Conservation (phyloP, 495 filamentous ascomycete genomes). For the Parathielavia appendiculata region DNA sequence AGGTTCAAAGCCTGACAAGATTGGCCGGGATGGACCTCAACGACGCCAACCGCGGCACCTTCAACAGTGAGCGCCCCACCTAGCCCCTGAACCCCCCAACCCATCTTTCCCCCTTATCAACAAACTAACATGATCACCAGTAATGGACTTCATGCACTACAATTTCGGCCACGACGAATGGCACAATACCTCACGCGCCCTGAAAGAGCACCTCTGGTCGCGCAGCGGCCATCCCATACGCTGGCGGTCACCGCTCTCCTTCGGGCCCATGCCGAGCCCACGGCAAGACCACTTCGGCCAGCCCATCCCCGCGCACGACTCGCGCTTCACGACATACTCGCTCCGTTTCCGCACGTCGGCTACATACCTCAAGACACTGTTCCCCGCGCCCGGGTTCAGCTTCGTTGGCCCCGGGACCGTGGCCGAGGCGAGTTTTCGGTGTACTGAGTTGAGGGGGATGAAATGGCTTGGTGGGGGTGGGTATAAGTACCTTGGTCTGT, state of each 20-base stretch:
- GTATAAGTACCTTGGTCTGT: constrained; percentile 52
- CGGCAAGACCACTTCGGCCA: constrained; percentile 37
- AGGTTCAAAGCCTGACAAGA: constrained; percentile 1
- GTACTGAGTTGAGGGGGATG: constrained; percentile 47
- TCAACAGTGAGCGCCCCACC: not conserved
- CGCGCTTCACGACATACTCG: constrained; percentile 44
- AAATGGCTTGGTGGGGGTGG: constrained; percentile 52
- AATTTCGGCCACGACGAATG: constrained; percentile 58
- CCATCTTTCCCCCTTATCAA: not conserved
- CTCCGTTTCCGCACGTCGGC: constrained; percentile 55
- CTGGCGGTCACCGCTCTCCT: constrained; percentile 51
- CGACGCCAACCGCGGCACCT: constrained; percentile 4
- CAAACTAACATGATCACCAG: constrained; percentile 21
- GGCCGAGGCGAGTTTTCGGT: constrained; percentile 46
- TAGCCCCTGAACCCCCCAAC: too few relatives aligned
- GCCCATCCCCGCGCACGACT: constrained; percentile 25
- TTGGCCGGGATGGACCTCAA: constrained; percentile 4
- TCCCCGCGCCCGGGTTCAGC: constrained; percentile 39
- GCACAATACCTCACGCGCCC: constrained; percentile 47
- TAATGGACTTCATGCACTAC: constrained; percentile 47
- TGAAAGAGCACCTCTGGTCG: constrained; percentile 44
- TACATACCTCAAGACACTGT: constrained; percentile 53
- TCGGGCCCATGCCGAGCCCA: constrained; percentile 54
- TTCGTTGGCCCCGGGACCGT: constrained; percentile 48
- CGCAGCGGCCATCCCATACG: constrained; percentile 37